A percentile compares a stretch with the other conserved stretches of the same genome.
These are phyloP conservation scores for Trichoderma endophyticum DNA, from an alignment of 2,329 filamentous ascomycete genomes.

Conservation along the genomic window DNA sequence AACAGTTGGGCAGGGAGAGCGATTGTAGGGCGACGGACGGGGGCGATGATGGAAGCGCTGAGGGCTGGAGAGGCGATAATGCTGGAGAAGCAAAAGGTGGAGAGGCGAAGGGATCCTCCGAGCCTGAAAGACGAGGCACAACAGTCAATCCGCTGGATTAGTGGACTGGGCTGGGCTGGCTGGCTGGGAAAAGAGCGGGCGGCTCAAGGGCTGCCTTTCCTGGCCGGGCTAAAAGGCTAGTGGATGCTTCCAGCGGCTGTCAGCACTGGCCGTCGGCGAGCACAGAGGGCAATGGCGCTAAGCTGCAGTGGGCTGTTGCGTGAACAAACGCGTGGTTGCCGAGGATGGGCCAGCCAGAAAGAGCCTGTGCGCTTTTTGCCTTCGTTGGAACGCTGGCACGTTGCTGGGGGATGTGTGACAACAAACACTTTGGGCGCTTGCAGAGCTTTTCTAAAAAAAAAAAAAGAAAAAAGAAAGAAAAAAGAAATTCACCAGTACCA, in stretches of 20 bases:
- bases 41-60: constrained; percentile 10
- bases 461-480: background rate
- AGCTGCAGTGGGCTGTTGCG: constrained; percentile 11
- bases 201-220: constrained; percentile 8
- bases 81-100: constrained; percentile 21
- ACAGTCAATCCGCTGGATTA: constrained; percentile 21
- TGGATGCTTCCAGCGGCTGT: constrained; percentile 5
- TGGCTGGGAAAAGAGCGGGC: constrained; percentile 1
- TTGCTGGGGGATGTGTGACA: constrained; percentile 8
- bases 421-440: background rate
- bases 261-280: background rate
- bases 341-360: background rate
- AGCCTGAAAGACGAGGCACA: constrained; percentile 34
- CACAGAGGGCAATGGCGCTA: constrained; percentile 14
- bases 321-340: constrained; percentile 7
- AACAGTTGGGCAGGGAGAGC: background rate
- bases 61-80: background rate
- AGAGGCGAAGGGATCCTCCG: constrained; percentile 21
- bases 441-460: background rate
- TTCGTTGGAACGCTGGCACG: background rate
- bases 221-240: constrained; percentile 8
- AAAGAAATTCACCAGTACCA: background rate
- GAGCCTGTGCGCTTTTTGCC: background rate
- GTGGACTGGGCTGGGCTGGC: background rate
- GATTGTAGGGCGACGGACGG: constrained; percentile 14